phyloP scores from a whole-genome alignment of 176 grass and related monocot species.

The Pontederia crassipes region DNA sequence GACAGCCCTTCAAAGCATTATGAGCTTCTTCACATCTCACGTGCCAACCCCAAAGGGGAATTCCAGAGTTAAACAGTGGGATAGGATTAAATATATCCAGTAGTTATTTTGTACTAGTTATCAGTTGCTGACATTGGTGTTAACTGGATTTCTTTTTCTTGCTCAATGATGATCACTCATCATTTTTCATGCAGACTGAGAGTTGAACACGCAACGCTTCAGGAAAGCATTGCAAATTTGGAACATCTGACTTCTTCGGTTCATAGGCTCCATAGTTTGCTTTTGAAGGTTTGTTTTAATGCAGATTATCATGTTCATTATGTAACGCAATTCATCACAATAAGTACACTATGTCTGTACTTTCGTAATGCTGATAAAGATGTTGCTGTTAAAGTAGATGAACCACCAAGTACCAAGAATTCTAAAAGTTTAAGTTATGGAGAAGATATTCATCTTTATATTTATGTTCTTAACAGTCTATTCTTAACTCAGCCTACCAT shows the following conservation, averaged over 20 bases:
- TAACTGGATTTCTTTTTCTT: slow-evolving; percentile 14
- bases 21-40: slow-evolving; percentile 61
- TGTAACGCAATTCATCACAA: background rate
- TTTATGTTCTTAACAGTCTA: no score
- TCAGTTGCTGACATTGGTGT: background rate
- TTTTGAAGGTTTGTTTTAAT: slow-evolving; percentile 47
- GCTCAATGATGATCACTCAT: background rate
- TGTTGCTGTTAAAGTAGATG: background rate
- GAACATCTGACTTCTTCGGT: slow-evolving; percentile 67
- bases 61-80: no score
- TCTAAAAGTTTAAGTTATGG: no score
- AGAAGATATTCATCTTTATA: no score
- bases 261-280: slow-evolving; percentile 63
- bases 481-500: no score
- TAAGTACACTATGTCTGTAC: background rate
- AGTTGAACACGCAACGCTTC: slow-evolving; percentile 73
- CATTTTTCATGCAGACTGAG: slow-evolving; percentile 47
- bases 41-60: background rate
- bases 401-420: no score
- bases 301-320: background rate
- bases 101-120: no score
- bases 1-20: slow-evolving; percentile 26
- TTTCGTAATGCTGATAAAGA: background rate
- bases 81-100: no score
- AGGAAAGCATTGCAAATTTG: slow-evolving; percentile 64